phyloP scores from a whole-genome alignment of 345 rosid species.

The Boechera retrofracta region DNA sequence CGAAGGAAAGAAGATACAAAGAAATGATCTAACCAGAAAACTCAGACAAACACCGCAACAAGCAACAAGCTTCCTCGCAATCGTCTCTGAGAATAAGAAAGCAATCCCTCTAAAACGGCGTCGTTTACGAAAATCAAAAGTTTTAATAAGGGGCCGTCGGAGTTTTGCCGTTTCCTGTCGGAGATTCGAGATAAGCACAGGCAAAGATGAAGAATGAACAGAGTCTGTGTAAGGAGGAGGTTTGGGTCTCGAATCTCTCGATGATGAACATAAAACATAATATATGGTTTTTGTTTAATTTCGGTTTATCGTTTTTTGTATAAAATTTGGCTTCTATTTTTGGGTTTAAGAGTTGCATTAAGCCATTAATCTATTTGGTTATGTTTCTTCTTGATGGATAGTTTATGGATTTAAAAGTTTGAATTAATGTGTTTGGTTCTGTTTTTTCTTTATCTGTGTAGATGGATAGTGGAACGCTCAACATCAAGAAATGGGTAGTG shows the following conservation, averaged over 20 bases:
- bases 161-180: background rate
- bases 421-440: background rate
- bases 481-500: constrained; percentile 76
- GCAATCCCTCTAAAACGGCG: background rate
- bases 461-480: constrained; percentile 56
- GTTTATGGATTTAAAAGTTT: background rate
- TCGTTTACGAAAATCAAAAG: background rate
- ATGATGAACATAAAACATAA: too few species aligned
- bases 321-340: too few species aligned
- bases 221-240: background rate
- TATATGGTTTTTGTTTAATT: background rate
- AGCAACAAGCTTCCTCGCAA: background rate
- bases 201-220: background rate
- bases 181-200: background rate
- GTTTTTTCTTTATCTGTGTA: background rate
- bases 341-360: background rate
- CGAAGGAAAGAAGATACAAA: background rate
- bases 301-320: background rate
- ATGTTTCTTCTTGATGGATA: background rate
- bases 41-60: background rate
- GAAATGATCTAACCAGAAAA: background rate
- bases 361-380: background rate
- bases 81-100: background rate
- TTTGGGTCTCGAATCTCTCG: background rate
- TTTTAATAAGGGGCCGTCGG: background rate